Conservation (phyloP, 2,329 filamentous ascomycete species). For the Sordariomycetes sp. region DNA sequence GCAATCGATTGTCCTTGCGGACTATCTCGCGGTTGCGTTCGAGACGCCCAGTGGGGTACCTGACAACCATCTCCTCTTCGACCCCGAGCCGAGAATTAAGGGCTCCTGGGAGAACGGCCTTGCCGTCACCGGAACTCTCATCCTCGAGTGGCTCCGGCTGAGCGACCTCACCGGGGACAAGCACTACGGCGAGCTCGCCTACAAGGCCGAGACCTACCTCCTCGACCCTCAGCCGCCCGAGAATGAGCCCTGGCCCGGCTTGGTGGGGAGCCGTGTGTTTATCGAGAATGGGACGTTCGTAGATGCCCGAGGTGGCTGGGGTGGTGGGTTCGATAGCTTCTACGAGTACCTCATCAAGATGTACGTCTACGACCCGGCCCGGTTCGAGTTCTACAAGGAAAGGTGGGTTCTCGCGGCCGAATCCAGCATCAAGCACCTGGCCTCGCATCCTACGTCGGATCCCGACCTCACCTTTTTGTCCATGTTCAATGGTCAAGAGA, state of each 20-base stretch:
- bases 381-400: conserved; percentile 57
- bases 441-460: conserved; percentile 53
- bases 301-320: conserved; percentile 63
- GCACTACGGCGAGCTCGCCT: conserved; percentile 55
- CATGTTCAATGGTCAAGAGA: conserved; percentile 35
- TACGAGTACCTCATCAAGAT: conserved; percentile 92
- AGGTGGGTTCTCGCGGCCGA: conserved; percentile 68
- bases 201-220: conserved; percentile 60
- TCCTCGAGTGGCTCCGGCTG: conserved; percentile 76
- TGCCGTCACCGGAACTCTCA: conserved; percentile 66
- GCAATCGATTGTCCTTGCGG: conserved; percentile 59
- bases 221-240: conserved; percentile 50
- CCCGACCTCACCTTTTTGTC: conserved; percentile 66
- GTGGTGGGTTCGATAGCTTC: conserved; percentile 66
- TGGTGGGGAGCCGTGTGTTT: conserved; percentile 59
- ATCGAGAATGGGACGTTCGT: conserved; percentile 55
- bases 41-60: conserved; percentile 67
- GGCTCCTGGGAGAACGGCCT: conserved; percentile 54
- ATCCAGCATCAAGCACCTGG: conserved; percentile 61
- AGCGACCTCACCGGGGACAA: conserved; percentile 62
- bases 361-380: conserved; percentile 64
- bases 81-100: conserved; percentile 34
- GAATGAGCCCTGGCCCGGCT: conserved; percentile 63
- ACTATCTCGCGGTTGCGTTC: conserved; percentile 68
- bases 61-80: conserved; percentile 55